A percentile compares a stretch with the other conserved stretches of the same genome.
Evolutionary conservation across 768 basidiomycete species (phyloP).

Genomic region (Pleurotus platypus): DNA sequence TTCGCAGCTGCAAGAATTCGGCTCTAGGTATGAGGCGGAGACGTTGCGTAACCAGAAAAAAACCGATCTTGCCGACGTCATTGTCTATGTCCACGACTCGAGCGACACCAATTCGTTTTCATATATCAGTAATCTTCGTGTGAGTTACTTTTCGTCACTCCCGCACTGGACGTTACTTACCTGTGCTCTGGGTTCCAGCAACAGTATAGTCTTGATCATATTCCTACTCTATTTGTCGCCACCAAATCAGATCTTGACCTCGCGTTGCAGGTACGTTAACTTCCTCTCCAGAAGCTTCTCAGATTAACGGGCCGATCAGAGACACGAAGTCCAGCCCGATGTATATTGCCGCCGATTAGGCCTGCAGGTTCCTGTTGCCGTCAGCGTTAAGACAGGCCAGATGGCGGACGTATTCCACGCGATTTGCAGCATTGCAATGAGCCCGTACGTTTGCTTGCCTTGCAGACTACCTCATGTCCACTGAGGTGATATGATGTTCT

Average conservation of each 20-base stretch:
- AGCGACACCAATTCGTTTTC: constrained; percentile 99
- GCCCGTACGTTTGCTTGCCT: constrained; percentile 60
- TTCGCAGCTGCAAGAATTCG: constrained; percentile 90
- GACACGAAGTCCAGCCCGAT: constrained; percentile 98
- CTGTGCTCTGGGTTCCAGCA: constrained; percentile 48
- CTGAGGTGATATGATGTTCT: constrained; percentile 18
- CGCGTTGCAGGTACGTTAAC: constrained; percentile 73
- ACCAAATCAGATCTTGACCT: constrained; percentile 98
- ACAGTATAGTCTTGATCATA: constrained; percentile 94
- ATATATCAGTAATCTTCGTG: constrained; percentile 94
- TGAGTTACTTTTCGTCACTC: constrained; percentile 27
- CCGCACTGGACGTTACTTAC: constrained; percentile 5
- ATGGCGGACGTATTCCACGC: constrained; percentile 85
- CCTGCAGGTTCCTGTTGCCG: constrained; percentile 92
- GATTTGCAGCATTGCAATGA: constrained; percentile 80
- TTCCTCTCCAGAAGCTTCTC: background rate
- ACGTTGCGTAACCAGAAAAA: constrained; percentile 86
- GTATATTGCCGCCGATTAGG: constrained; percentile 89
- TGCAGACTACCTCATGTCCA: constrained; percentile 10
- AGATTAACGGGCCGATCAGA: constrained; percentile 34
- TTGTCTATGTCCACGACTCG: constrained; percentile 95
- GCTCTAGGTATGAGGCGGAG: constrained; percentile 92
- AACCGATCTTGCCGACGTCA: constrained; percentile 88
- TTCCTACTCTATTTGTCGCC: constrained; percentile 96
- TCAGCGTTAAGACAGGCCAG: constrained; percentile 85